phyloP scores from a whole-genome alignment of 441 rosid genomes.

The Hura crepitans region DNA sequence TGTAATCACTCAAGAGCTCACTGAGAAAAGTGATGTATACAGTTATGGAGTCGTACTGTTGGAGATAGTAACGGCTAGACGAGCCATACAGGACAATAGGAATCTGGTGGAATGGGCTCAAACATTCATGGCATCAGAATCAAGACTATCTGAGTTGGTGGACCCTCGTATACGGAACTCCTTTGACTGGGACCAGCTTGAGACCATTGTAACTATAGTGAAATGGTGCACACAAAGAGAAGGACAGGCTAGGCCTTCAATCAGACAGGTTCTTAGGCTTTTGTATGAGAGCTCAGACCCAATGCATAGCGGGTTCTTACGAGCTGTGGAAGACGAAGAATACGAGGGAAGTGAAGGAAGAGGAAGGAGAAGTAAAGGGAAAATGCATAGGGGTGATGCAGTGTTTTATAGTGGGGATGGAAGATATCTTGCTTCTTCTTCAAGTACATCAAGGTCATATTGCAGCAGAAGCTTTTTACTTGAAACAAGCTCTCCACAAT shows the following conservation, averaged over 20 bases:
- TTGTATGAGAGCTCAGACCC: conserved; percentile 86
- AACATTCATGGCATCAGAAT: conserved; percentile 48
- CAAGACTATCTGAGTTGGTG: conserved; percentile 55
- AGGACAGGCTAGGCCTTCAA: conserved; percentile 75
- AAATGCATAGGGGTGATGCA: conserved; percentile 42
- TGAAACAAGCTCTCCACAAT: conserved; percentile 82
- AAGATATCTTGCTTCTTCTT: conserved; percentile 74
- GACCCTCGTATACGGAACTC: conserved; percentile 56
- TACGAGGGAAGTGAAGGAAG: conserved; percentile 56
- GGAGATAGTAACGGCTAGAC: conserved; percentile 71
- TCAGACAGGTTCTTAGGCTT: conserved; percentile 77
- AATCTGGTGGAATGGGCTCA: conserved; percentile 76
- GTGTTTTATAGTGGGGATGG: conserved; percentile 57
- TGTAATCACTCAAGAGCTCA: conserved; percentile 75
- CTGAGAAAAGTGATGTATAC: conserved; percentile 91
- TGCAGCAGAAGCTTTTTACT: conserved; percentile 85
- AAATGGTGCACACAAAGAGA: conserved; percentile 90
- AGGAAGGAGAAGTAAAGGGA: conserved; percentile 64
- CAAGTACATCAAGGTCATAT: conserved; percentile 88
- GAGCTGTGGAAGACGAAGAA: conserved; percentile 63
- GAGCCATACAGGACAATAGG: conserved; percentile 69
- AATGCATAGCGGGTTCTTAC: conserved; percentile 59
- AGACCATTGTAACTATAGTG: conserved; percentile 52
- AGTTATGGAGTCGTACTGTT: conserved; percentile 84
- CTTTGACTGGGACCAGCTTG: conserved; percentile 69